Evolutionary conservation across 148 eudicot genomes (phyloP).

Genomic region (Silene latifolia): DNA sequence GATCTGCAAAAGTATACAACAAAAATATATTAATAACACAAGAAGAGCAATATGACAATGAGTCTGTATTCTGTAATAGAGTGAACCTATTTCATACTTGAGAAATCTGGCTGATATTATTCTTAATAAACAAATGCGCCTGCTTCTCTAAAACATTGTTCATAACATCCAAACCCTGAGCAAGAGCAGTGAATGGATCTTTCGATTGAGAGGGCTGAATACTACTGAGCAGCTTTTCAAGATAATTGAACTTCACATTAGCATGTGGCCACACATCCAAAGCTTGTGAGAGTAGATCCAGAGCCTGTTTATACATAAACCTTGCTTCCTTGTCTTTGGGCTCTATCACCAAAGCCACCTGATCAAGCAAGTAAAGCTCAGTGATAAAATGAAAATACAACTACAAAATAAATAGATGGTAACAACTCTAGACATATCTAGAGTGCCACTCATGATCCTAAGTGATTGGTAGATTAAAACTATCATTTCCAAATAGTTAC

Average conservation of each 20-base stretch:
- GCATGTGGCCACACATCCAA: slow-evolving; percentile 99
- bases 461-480: no score
- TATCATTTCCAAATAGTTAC: background rate
- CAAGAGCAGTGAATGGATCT: slow-evolving; percentile 95
- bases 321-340: slow-evolving; percentile 97
- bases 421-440: background rate
- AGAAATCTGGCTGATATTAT: slow-evolving; percentile 88
- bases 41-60: background rate
- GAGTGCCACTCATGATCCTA: no score
- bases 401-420: background rate
- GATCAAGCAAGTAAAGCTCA: background rate
- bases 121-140: slow-evolving; percentile 87
- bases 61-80: background rate
- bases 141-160: slow-evolving; percentile 97
- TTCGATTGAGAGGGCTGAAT: slow-evolving; percentile 90
- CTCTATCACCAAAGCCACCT: slow-evolving; percentile 98
- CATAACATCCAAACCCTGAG: slow-evolving; percentile 96
- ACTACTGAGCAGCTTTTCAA: slow-evolving; percentile 92
- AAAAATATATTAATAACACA: background rate
- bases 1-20: slow-evolving; percentile 52
- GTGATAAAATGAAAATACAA: background rate
- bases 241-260: slow-evolving; percentile 94
- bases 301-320: slow-evolving; percentile 90
- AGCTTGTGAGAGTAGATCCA: slow-evolving; percentile 89
- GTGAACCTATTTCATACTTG: slow-evolving; percentile 47